These are phyloP conservation scores for Rhypophila decipiens DNA, from an alignment of 495 filamentous ascomycete species.

Conservation along the genomic window DNA sequence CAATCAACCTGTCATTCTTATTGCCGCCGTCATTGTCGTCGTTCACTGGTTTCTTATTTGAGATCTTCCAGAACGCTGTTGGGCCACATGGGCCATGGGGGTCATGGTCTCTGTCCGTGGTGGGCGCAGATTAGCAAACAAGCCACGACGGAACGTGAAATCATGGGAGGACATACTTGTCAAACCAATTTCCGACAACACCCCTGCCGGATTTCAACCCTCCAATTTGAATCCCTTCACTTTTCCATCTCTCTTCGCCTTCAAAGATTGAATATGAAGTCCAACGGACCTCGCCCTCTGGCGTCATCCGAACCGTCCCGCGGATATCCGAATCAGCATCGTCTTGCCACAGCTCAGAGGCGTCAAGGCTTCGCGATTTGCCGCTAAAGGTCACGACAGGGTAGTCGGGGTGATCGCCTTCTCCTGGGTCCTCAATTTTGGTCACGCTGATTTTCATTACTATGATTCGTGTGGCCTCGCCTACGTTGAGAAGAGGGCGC, in stretches of 20 bases:
- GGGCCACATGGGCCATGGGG: constrained; percentile 57
- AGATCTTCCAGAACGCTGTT: constrained; percentile 62
- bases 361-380: constrained; percentile 46
- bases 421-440: constrained; percentile 43
- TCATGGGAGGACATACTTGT: constrained; percentile 38
- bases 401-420: constrained; percentile 40
- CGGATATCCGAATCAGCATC: constrained; percentile 51
- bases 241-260: constrained; percentile 56
- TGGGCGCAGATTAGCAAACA: neutral
- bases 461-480: constrained; percentile 59
- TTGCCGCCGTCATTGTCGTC: constrained; percentile 11
- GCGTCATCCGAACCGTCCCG: constrained; percentile 43
- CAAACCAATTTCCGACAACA: constrained; percentile 61
- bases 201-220: constrained; percentile 51
- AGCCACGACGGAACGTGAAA: neutral
- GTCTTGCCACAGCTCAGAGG: constrained; percentile 51
- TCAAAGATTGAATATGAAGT: constrained; percentile 56
- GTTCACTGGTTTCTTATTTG: constrained; percentile 27
- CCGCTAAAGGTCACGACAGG: constrained; percentile 57
- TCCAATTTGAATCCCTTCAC: constrained; percentile 61
- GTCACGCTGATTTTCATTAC: constrained; percentile 52
- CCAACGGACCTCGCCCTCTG: constrained; percentile 61
- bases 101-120: constrained; percentile 42
- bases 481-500: constrained; percentile 42
- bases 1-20: neutral